phyloP scores from a whole-genome alignment of 257 asterid species.

The Solanum megistacrolobum region DNA sequence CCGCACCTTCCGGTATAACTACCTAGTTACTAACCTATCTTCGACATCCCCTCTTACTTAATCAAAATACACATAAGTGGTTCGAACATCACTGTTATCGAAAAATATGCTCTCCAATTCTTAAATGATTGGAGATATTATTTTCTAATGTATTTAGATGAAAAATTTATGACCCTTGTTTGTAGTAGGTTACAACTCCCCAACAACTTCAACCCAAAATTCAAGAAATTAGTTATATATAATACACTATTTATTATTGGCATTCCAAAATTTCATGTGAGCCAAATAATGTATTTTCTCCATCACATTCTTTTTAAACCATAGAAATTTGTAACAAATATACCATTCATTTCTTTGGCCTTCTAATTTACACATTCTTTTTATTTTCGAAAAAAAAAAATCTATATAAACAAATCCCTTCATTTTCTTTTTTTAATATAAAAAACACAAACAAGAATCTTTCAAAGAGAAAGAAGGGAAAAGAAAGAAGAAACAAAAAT shows the following conservation, averaged over 20 bases:
- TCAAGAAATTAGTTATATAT: background rate
- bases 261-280: background rate
- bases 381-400: background rate
- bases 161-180: background rate
- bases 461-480: background rate
- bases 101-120: background rate
- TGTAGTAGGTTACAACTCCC: background rate
- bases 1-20: background rate
- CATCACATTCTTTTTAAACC: background rate
- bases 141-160: background rate
- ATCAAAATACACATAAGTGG: too few species aligned
- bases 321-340: background rate
- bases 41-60: background rate
- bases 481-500: background rate
- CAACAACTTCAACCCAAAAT: background rate
- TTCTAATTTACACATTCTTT: background rate
- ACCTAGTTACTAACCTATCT: background rate
- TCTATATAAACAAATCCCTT: background rate
- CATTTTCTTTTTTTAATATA: background rate
- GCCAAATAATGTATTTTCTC: background rate
- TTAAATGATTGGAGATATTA: background rate
- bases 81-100: accelerated
- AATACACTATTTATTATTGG: background rate
- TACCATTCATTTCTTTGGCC: background rate
- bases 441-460: background rate